Percentiles rank a stretch among this genome's conserved stretches.
Conservation (phyloP, 2,329 filamentous ascomycete genomes). For the Claviceps spartinae region DNA sequence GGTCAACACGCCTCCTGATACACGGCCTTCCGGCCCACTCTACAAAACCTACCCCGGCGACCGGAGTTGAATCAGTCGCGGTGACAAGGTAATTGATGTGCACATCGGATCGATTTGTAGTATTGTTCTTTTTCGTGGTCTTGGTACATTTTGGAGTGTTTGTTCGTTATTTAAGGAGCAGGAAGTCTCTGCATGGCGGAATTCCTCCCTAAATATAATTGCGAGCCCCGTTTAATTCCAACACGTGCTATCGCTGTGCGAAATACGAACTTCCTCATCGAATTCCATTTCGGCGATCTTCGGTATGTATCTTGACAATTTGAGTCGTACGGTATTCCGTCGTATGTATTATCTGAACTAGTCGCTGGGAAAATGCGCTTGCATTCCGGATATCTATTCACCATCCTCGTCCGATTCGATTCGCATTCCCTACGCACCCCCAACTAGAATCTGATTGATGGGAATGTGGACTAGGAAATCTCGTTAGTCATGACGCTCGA, state of each 20-base stretch:
- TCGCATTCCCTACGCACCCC: conserved; percentile 38
- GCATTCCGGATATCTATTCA: background rate
- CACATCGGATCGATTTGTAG: background rate
- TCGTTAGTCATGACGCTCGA: background rate
- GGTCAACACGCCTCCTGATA: background rate
- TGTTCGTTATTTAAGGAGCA: background rate
- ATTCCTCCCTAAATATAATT: background rate
- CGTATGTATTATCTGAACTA: background rate
- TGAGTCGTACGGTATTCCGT: background rate
- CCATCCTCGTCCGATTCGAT: background rate
- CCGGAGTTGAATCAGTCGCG: background rate
- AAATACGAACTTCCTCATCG: background rate
- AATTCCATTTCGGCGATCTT: background rate
- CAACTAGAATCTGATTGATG: conserved; percentile 57
- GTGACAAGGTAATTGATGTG: background rate
- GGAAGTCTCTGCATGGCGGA: background rate
- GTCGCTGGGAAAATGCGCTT: background rate
- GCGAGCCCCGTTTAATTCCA: background rate
- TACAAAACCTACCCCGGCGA: background rate
- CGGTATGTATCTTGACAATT: background rate
- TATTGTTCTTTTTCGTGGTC: background rate
- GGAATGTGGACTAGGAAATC: conserved; percentile 47
- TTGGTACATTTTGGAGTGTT: background rate
- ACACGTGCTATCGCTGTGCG: background rate
- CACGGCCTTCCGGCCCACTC: background rate